Base-by-base conservation (phyloP, 1,284 basidiomycete species). In the Boletellus deceptivus region DNA sequence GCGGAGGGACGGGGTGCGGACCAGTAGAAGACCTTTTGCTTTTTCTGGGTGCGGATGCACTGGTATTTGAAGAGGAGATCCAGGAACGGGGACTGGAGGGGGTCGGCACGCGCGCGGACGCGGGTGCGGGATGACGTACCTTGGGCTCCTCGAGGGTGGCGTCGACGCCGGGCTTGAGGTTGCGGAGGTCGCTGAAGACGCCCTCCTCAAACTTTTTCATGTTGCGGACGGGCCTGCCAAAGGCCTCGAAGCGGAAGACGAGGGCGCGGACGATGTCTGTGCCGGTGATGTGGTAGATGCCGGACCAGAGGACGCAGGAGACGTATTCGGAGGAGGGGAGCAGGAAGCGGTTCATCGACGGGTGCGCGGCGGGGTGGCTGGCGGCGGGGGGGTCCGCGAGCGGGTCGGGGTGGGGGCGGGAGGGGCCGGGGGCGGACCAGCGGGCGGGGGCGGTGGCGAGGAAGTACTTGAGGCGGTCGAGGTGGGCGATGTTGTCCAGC, bases 21-120 rank as follows among this genome's bases (percentile, higher is more conserved):
- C 92, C 93, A 96, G 70, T 91, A 94, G 65, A 95, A 96, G 20
- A 91, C 90, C 67, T 93, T 93, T 73, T 94, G 93, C 74, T 95
- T 95, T 78, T 96, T 97, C 69, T 96, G 93, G 1, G 93, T 96
- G 38, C 93, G 83, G 56, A 97, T 95, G 68, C 92, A 94, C 63
- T 93, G 91, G 62, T 91, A 93, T 70, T 93, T 93, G 83, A 95
- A 96, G 14, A 97, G 74, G 31, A 94, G 77, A 63, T 96, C 92
- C 16, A 97, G 76, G 77, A 93, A 88, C n/a, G 86, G 86, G n/a
- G 87, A 90, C 90, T 92, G 13, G 44, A 31, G 39, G 39, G 20
- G 16, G 20, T 55, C 48, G 50, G 54, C 41, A 37, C 10, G 43
- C 46, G 29, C 27, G 8, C n/a, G 6, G 33, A 44, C 43, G 33